Conservation (phyloP, 345 rosid species). For the Salix viminalis region DNA sequence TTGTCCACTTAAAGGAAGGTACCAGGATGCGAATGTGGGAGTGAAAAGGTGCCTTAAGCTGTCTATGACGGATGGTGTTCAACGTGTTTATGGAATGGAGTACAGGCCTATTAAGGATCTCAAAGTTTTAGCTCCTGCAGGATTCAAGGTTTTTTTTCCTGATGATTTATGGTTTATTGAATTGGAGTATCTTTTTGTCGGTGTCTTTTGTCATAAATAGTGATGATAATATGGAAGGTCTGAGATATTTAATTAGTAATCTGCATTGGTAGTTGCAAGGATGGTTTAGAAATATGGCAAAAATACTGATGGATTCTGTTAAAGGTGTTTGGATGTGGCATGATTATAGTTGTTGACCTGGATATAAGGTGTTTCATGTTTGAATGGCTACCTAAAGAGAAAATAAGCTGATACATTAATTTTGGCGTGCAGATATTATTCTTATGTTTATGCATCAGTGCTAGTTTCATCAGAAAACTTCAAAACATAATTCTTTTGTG, state of each 20-base stretch:
- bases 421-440: not conserved
- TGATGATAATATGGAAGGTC: no score
- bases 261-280: not conserved
- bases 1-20: constrained; percentile 68
- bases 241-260: not conserved
- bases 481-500: not conserved
- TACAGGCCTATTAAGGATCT: constrained; percentile 87
- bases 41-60: constrained; percentile 85
- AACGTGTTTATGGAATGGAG: constrained; percentile 86
- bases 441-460: not conserved
- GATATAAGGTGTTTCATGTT: not conserved
- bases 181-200: not conserved
- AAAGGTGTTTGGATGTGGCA: not conserved
- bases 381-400: constrained; percentile 6
- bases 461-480: not conserved
- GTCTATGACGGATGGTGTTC: constrained; percentile 89
- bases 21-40: constrained; percentile 62
- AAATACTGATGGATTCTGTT: not conserved
- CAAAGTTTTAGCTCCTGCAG: constrained; percentile 67
- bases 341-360: not conserved
- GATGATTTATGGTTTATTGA: not conserved
- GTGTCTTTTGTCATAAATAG: no score
- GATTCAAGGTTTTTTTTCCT: constrained; percentile 59
- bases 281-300: not conserved
- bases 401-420: not conserved